phyloP scores from a whole-genome alignment of 1,139 yeast species.

The Nakaseomyces kungkrabaensis region DNA sequence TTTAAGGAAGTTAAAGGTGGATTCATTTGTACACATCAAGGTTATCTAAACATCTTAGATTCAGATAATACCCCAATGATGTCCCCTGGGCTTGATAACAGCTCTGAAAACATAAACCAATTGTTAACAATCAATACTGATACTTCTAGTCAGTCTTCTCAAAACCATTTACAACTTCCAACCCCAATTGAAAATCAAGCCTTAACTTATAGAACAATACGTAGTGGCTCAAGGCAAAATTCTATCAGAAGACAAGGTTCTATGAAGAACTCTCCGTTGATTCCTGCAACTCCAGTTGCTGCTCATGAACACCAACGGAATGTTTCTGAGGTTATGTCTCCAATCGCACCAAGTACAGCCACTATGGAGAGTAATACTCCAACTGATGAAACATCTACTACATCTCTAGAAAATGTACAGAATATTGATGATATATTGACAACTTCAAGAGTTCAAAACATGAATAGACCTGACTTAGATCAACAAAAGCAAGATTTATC shows the following conservation, averaged over 20 bases:
- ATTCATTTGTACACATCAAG: constrained; percentile 64
- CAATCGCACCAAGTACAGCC: constrained; percentile 10
- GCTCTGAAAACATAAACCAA: background rate
- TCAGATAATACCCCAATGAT: background rate
- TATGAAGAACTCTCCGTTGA: constrained; percentile 21
- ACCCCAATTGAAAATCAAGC: constrained; percentile 12
- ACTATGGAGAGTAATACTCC: constrained; percentile 5
- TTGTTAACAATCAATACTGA: constrained; percentile 9
- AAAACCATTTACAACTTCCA: constrained; percentile 11
- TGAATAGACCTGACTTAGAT: constrained; percentile 17
- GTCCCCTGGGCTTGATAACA: background rate
- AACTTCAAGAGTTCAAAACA: constrained; percentile 25
- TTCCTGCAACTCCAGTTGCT: constrained; percentile 36
- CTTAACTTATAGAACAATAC: constrained; percentile 4
- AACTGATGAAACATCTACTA: constrained; percentile 37
- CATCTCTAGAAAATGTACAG: constrained; percentile 52
- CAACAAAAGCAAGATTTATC: constrained; percentile 20
- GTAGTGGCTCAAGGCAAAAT: constrained; percentile 17
- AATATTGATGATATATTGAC: constrained; percentile 28
- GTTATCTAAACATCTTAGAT: constrained; percentile 1
- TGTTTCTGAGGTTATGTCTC: constrained; percentile 22
- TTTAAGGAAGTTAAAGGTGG: constrained; percentile 93
- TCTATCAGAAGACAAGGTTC: constrained; percentile 23
- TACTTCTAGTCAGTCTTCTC: constrained; percentile 4
- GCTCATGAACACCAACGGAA: constrained; percentile 24